Conservation (phyloP, 2,329 filamentous ascomycete genomes). For the Alternaria arbusti region DNA sequence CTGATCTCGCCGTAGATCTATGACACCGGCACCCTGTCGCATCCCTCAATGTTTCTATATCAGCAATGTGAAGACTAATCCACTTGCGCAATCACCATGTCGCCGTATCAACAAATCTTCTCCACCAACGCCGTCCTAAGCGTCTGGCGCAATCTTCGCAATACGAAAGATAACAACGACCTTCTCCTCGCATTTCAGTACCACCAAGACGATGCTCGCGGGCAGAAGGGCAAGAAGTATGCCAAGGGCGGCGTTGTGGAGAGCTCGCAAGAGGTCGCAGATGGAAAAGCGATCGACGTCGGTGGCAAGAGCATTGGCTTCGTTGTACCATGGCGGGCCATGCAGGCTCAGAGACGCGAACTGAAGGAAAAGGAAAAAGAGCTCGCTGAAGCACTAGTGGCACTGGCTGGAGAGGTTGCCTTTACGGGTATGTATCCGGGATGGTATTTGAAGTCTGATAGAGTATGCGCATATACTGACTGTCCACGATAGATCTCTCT, state of each 20-base stretch:
- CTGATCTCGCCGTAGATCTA: not conserved
- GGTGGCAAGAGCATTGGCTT: conserved; percentile 43
- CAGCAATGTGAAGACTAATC: conserved; percentile 22
- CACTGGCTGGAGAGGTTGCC: conserved; percentile 42
- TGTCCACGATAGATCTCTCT: conserved; percentile 30
- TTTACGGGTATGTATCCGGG: conserved; percentile 33
- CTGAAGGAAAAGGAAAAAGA: conserved; percentile 43
- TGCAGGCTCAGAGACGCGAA: conserved; percentile 43
- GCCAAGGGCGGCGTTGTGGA: conserved; percentile 24
- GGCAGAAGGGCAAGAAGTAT: conserved; percentile 21
- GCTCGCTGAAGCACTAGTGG: conserved; percentile 42
- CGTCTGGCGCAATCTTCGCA: conserved; percentile 44
- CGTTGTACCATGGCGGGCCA: conserved; percentile 45
- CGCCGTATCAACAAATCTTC: conserved; percentile 44
- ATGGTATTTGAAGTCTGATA: not conserved
- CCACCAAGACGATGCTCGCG: conserved; percentile 35
- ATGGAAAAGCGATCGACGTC: conserved; percentile 25
- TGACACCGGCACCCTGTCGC: not conserved
- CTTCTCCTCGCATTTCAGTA: conserved; percentile 44
- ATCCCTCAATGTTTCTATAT: not conserved
- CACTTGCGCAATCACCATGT: conserved; percentile 24
- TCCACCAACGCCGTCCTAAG: conserved; percentile 42
- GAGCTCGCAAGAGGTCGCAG: conserved; percentile 24
- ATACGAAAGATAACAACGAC: conserved; percentile 39
- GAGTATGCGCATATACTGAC: conserved; percentile 6